Conservation (phyloP, 2,329 filamentous ascomycete genomes). For the Trichoderma gracile region DNA sequence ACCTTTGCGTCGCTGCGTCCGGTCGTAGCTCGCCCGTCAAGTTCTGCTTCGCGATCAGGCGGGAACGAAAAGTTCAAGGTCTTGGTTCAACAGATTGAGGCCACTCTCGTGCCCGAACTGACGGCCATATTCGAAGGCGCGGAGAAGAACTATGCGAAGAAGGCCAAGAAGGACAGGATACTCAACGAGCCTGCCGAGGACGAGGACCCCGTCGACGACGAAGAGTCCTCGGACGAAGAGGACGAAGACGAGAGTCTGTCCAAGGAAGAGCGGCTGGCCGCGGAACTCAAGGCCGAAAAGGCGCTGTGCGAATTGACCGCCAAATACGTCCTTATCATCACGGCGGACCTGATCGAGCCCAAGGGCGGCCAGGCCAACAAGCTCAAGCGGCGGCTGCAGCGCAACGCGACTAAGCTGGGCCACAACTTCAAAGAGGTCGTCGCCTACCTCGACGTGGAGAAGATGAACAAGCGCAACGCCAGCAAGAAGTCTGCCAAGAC, state of each 20-base stretch:
- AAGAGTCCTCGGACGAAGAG: slow-evolving; percentile 55
- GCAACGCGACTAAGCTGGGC: slow-evolving; percentile 80
- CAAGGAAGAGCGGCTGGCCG: slow-evolving; percentile 60
- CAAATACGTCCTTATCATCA: slow-evolving; percentile 79
- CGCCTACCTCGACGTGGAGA: slow-evolving; percentile 72
- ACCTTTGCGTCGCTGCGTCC: slow-evolving; percentile 73
- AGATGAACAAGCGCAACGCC: slow-evolving; percentile 49
- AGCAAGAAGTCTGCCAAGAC: slow-evolving; percentile 42
- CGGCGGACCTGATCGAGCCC: slow-evolving; percentile 72
- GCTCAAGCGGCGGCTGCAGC: slow-evolving; percentile 69
- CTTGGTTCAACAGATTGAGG: slow-evolving; percentile 68
- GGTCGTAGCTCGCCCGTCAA: slow-evolving; percentile 42
- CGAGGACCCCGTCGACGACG: slow-evolving; percentile 70
- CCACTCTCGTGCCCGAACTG: slow-evolving; percentile 65
- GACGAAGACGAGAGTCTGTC: slow-evolving; percentile 56
- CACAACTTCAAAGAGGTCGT: slow-evolving; percentile 84
- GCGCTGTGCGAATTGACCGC: slow-evolving; percentile 81
- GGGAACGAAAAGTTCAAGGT: slow-evolving; percentile 38
- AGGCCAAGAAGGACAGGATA: slow-evolving; percentile 55
- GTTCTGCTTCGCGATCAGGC: slow-evolving; percentile 30
- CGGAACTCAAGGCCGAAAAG: slow-evolving; percentile 76
- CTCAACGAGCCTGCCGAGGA: slow-evolving; percentile 68
- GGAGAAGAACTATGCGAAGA: slow-evolving; percentile 77
- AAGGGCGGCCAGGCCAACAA: slow-evolving; percentile 60
- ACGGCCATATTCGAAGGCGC: slow-evolving; percentile 74